Evolutionary conservation across 352 stramenopile genomes (phyloP).

Genomic region (Pythium chondricola): DNA sequence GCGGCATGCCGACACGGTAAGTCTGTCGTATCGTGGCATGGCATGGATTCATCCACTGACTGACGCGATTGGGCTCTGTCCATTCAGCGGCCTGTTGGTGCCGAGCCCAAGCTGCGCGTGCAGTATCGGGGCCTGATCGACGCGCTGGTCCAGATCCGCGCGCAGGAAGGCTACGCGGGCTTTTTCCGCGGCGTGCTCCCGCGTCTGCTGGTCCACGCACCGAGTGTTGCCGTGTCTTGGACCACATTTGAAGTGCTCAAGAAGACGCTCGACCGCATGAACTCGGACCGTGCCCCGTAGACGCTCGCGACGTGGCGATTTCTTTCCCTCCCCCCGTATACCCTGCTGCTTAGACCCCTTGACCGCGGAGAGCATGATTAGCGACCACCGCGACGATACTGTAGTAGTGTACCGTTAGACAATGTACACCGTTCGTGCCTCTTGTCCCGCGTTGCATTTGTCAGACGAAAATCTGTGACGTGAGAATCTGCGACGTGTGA

Average conservation of each 20-base stretch:
- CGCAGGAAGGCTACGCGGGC: constrained; percentile 89
- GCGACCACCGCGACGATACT: no score
- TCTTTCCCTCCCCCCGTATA: no score
- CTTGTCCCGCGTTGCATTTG: no score
- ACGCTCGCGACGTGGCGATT: no score
- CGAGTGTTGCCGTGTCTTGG: constrained; percentile 98
- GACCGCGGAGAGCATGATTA: no score
- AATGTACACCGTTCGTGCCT: no score
- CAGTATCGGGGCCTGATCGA: constrained; percentile 75
- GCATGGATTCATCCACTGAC: no score
- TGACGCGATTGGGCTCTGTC: no score
- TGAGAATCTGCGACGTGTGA: constrained; percentile 1
- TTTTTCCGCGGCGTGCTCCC: constrained; percentile 95
- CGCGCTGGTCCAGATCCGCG: constrained; percentile 82
- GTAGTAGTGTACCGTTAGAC: no score
- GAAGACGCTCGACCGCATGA: constrained; percentile 67
- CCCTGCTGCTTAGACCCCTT: no score
- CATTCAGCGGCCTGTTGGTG: constrained; percentile 8
- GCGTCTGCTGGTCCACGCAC: constrained; percentile 93
- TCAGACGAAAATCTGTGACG: no score
- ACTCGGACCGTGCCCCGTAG: constrained; percentile 18
- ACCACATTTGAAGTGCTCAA: constrained; percentile 98
- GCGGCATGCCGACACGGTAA: constrained; percentile 35
- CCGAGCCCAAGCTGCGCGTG: constrained; percentile 47
- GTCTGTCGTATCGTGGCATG: no score